Conservation (phyloP, 2,329 filamentous ascomycete species). For the Teratosphaeria nubilosa region DNA sequence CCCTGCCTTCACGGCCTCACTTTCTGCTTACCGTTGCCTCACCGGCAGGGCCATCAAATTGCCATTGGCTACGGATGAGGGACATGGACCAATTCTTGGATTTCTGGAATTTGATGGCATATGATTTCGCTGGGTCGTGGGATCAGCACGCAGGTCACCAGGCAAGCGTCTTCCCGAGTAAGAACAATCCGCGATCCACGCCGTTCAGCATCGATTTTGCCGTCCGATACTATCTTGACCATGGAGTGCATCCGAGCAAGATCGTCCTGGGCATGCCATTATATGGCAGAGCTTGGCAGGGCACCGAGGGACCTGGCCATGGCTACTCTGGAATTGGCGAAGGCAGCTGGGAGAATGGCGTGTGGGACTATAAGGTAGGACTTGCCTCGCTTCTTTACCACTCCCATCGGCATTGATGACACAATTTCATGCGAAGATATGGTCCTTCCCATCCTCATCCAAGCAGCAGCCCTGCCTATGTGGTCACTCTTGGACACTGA, state of each 20-base stretch:
- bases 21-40: slow-evolving; percentile 37
- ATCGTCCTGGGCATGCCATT: slow-evolving; percentile 86
- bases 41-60: slow-evolving; percentile 34
- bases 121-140: slow-evolving; percentile 65
- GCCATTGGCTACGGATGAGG: slow-evolving; percentile 30
- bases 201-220: slow-evolving; percentile 69
- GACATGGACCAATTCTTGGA: slow-evolving; percentile 35
- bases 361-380: slow-evolving; percentile 71
- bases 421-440: background rate
- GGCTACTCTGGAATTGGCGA: slow-evolving; percentile 62
- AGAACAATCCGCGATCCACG: slow-evolving; percentile 51
- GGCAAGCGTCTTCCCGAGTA: slow-evolving; percentile 61
- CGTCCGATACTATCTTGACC: slow-evolving; percentile 56
- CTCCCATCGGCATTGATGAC: slow-evolving; percentile 4
- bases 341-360: slow-evolving; percentile 74
- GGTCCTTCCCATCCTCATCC: background rate
- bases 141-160: slow-evolving; percentile 63
- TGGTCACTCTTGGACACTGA: background rate
- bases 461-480: background rate
- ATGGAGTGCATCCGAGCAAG: slow-evolving; percentile 55
- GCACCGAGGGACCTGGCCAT: slow-evolving; percentile 63
- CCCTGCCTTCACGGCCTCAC: slow-evolving; percentile 25
- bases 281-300: slow-evolving; percentile 76
- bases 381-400: background rate
- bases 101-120: slow-evolving; percentile 44